Evolutionary conservation across 768 basidiomycete species (phyloP), one percentile per base, ranked within the genome.

Genomic region (Boletus huronensis): DNA sequence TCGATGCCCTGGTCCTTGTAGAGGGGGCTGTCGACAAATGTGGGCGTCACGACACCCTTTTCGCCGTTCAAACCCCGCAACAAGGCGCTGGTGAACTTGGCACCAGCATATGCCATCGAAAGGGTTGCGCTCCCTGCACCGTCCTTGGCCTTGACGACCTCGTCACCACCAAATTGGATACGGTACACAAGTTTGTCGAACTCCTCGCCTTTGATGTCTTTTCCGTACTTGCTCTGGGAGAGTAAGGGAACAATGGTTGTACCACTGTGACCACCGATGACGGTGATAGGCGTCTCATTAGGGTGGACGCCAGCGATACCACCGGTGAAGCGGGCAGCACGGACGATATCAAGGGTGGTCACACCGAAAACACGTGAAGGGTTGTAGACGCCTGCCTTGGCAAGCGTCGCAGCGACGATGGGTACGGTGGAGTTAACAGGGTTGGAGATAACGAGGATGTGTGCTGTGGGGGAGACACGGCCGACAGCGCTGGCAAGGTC

Each of bases 361-460:
- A 99, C 88, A 81, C 96, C 97, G 72, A 97, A 98, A 65, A 98
- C 72, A 62, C 82, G 88, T 55, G 77, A 76, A 52, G 93, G 92
- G 79, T 99, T 84, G 77, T 89, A 98, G 55, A 90, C 90, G 57
- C 94, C 94, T 13, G 88, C 88, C 72, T 93, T 90, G 76, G 90
- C 83, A 71, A 97, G 87, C 55, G 90, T 89, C 62, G 85, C 82
- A 42, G 94, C 93, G 62, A 97, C 94, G 64, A 99, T 97, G 65
- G 97, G 96, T 55, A 98, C 97, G 58, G 97, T 98, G 48, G 89
- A 91, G 81, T 92, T 93, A 80, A 97, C 96, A 51, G 96, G 96
- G 86, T 99, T 99, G 64, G 95, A 96, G 75, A 99, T 99, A 75
- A 98, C 87, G 62, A 93, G 84, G 67, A 98, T 81, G 75, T 90